Evolutionary conservation across 352 stramenopile genomes (phyloP).

Genomic region (Pythium pyrilobum): DNA sequence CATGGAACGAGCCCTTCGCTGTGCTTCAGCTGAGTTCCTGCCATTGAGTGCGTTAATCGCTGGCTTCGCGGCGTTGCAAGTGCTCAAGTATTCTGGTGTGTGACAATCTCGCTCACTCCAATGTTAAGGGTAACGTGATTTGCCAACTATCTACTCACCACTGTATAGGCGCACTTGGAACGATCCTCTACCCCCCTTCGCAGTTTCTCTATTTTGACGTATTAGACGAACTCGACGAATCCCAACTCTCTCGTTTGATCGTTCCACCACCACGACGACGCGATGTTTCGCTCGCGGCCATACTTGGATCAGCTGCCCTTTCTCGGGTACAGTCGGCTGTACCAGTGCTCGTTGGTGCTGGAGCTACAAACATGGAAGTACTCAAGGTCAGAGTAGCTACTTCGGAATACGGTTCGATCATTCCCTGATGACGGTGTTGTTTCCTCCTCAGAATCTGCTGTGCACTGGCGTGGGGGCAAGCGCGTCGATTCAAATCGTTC

Average conservation of each 20-base stretch:
- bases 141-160: too few species aligned
- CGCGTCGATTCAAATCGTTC: neutral
- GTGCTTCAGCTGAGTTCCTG: constrained; percentile 26
- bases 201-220: constrained; percentile 37
- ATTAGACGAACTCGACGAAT: too few species aligned
- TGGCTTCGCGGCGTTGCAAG: constrained; percentile 25
- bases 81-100: constrained; percentile 16
- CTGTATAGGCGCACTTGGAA: constrained; percentile 22
- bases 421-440: neutral
- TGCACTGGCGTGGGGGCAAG: neutral
- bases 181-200: constrained; percentile 8
- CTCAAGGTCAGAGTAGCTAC: constrained; percentile 5
- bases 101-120: too few species aligned
- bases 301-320: neutral
- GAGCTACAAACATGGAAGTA: constrained; percentile 6
- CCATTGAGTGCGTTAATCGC: constrained; percentile 31
- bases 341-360: neutral
- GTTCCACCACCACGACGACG: too few species aligned
- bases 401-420: neutral
- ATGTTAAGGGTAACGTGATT: too few species aligned
- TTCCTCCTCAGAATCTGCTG: constrained; percentile 4
- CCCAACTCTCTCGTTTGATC: too few species aligned
- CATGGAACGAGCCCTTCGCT: constrained; percentile 17
- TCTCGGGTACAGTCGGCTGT: neutral
- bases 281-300: neutral